Conservation (phyloP, 441 rosid genomes). For the Pelargonium cotyledonis region DNA sequence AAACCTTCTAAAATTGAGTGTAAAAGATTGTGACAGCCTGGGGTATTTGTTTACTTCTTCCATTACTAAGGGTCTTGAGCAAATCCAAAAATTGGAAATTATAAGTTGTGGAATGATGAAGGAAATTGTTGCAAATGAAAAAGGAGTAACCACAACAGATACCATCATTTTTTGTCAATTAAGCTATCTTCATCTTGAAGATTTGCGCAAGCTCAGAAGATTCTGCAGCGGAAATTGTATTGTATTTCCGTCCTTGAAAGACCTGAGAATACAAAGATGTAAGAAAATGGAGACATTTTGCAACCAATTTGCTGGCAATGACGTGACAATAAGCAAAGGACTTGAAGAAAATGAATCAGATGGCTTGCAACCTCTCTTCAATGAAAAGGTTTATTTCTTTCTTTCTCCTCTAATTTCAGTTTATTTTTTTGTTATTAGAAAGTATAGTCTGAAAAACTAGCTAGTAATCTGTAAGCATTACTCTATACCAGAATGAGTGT, state of each 20-base stretch:
- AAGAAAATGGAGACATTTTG: too few species aligned
- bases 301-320: neutral
- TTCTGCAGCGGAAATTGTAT: neutral
- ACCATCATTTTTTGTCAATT: neutral
- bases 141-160: neutral
- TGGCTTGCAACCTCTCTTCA: neutral
- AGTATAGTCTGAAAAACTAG: too few species aligned
- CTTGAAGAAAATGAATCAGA: neutral
- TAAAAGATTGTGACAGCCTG: slow-evolving; percentile 11
- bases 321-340: neutral
- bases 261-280: too few species aligned
- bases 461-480: too few species aligned
- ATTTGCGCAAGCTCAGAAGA: neutral
- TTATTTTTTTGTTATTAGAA: too few species aligned
- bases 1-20: slow-evolving; percentile 10
- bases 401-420: too few species aligned
- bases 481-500: neutral
- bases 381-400: neutral
- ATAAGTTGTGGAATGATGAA: slow-evolving; percentile 1
- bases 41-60: slow-evolving; percentile 11
- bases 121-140: neutral
- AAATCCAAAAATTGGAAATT: neutral
- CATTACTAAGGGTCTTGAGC: neutral
- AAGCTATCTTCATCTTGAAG: neutral
- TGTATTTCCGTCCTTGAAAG: too few species aligned